Evolutionary conservation across 257 asterid species (phyloP).

Genomic region (Ballota nigra): DNA sequence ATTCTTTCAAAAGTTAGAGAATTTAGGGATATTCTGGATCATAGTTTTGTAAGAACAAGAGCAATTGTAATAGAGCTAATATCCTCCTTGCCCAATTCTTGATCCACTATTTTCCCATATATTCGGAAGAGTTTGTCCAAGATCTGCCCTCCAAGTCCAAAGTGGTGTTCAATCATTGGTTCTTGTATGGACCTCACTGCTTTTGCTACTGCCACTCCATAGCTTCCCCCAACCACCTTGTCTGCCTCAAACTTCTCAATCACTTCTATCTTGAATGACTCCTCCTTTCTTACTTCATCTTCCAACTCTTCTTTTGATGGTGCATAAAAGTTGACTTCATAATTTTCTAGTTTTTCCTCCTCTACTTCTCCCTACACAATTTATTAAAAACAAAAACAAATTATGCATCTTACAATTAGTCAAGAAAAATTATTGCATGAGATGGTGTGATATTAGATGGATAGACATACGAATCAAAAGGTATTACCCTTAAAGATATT

Average conservation of each 20-base stretch:
- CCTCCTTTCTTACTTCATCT: conserved; percentile 53
- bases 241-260: conserved; percentile 57
- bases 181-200: conserved; percentile 89
- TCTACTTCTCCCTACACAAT: conserved; percentile 56
- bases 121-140: conserved; percentile 53
- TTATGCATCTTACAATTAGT: not conserved
- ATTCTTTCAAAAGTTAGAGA: not conserved
- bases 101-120: conserved; percentile 67
- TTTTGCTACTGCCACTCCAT: conserved; percentile 69
- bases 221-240: conserved; percentile 46
- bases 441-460: no score
- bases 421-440: no score
- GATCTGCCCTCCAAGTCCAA: conserved; percentile 64
- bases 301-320: conserved; percentile 73
- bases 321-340: conserved; percentile 82
- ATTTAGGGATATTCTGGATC: not conserved
- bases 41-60: conserved; percentile 48
- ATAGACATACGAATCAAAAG: no score
- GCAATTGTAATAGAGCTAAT: conserved; percentile 45
- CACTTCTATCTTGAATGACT: conserved; percentile 51
- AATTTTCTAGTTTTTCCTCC: conserved; percentile 52
- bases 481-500: no score
- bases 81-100: conserved; percentile 50
- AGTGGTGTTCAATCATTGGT: conserved; percentile 67
- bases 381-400: not conserved